Conservation (phyloP, 331 rosid genomes). For the Pyrus hybrid region DNA sequence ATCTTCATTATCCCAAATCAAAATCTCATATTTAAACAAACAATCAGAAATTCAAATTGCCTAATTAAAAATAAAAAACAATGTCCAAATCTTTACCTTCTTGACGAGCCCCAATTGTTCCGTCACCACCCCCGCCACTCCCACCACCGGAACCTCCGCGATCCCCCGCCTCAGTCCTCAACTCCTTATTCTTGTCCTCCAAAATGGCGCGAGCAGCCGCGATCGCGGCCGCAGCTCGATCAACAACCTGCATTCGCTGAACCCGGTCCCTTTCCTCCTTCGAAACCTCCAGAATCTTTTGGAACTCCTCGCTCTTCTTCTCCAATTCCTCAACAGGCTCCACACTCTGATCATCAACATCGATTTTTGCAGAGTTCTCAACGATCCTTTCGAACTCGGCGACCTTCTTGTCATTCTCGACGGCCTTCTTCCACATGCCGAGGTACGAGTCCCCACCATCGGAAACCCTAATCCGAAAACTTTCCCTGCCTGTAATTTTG, state of each 20-base stretch:
- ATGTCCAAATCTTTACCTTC: slow-evolving; percentile 17
- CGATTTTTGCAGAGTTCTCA: slow-evolving; percentile 1
- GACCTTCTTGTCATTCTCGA: slow-evolving; percentile 47
- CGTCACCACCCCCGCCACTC: slow-evolving; percentile 3
- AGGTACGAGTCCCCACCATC: slow-evolving; percentile 51
- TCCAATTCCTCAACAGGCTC: slow-evolving; percentile 21
- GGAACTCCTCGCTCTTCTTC: slow-evolving; percentile 61
- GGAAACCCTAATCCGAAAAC: slow-evolving; percentile 24
- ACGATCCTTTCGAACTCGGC: slow-evolving; percentile 43
- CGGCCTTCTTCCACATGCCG: slow-evolving; percentile 83
- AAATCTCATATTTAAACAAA: background rate
- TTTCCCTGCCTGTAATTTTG: background rate
- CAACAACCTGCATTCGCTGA: slow-evolving; percentile 83
- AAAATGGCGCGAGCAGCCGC: slow-evolving; percentile 61
- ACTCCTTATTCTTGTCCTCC: slow-evolving; percentile 14
- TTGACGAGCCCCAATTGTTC: background rate
- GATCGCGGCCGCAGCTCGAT: slow-evolving; percentile 89
- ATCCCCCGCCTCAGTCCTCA: background rate
- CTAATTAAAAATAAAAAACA: background rate
- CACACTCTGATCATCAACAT: background rate
- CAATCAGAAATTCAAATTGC: background rate
- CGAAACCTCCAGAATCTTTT: slow-evolving; percentile 66
- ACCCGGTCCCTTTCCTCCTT: slow-evolving; percentile 65
- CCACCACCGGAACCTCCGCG: background rate
- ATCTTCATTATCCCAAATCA: background rate